Evolutionary conservation across 257 asterid species (phyloP), one percentile per base, ranked within the genome.

Genomic region (Nemophila menziesii): DNA sequence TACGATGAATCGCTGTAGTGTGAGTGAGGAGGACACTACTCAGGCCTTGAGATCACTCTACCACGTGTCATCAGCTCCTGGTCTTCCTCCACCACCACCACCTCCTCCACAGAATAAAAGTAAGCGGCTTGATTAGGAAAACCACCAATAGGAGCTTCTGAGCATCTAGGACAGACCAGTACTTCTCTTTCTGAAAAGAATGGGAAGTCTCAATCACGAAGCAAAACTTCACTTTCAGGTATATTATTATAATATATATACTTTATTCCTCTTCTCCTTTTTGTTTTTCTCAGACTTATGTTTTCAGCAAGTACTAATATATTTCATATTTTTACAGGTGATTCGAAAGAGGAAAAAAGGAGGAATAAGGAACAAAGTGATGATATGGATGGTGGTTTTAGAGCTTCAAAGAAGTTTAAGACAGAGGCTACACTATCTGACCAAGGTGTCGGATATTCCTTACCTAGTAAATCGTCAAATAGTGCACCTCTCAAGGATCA

Each of bases 1-100:
- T 67, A 86, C 80, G 62, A 68, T 73, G 94, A 86, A 92, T 66
- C 93, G 85, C 19, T 92, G 99, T 57, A 61, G 56, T 54, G 49
- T 92, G 66, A 72, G 79, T 11, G 93, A 92, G 68, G 93, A 86
- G 62, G 78, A 65, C 63, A 86, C 99, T 5, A 77, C 94, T 22
- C 77, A 67, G 58, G 86, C 94, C 63, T 37, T 79, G 46, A 78
- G 87, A 55, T 78, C 95, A 54, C 79, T 68, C 52, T 78, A 85
- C 79, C 83, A 77, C 50, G 46, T 54, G 43, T 93, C 82, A 18
- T 68, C 76, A 64, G 52, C 74, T 60, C 51, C 39, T 29, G 43
- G 65, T 42, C 68, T 64, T 57, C 61, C 60, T 42, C 57, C 58
- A 53, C 51, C 74, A 54, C 59, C 72, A 63, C 49, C 79, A 36